phyloP scores from a whole-genome alignment of 1,139 yeast genomes.

The Kurtzmaniella natalensis region DNA sequence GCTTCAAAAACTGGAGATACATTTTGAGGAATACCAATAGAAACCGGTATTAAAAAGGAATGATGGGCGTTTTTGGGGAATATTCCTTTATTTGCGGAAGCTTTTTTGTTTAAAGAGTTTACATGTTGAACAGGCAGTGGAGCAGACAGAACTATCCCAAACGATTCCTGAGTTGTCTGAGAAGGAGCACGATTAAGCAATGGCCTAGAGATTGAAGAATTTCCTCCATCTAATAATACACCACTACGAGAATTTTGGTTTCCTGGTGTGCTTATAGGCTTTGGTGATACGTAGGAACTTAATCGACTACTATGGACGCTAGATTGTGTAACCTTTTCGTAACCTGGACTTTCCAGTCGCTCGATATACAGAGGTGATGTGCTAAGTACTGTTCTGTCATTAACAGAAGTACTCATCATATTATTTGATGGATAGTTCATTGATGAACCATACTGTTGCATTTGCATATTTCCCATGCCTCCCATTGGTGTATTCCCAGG shows the following conservation, averaged over 20 bases:
- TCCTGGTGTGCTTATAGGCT: not conserved
- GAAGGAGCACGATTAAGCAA: conserved; percentile 29
- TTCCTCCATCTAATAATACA: not conserved
- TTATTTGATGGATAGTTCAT: not conserved
- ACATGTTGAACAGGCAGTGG: conserved; percentile 5
- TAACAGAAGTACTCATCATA: not conserved
- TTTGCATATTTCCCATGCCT: not conserved
- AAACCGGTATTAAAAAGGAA: conserved; percentile 44
- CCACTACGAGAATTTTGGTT: not conserved
- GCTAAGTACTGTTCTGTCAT: not conserved
- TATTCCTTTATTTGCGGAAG: conserved; percentile 13
- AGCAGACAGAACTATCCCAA: conserved; percentile 16
- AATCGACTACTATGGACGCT: not conserved
- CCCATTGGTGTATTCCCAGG: not conserved
- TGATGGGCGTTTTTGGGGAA: conserved; percentile 15
- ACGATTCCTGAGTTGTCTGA: conserved; percentile 36
- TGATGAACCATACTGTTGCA: not conserved
- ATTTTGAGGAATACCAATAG: conserved; percentile 39
- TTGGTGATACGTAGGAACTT: not conserved
- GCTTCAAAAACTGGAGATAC: conserved; percentile 40
- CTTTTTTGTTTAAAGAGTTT: conserved; percentile 9
- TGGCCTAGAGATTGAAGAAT: conserved; percentile 17
- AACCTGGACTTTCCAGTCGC: conserved; percentile 2
- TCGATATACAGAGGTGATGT: conserved; percentile 1
- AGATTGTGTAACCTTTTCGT: not conserved